phyloP scores from a whole-genome alignment of 495 filamentous ascomycete species.

The Copromyces sp. region DNA sequence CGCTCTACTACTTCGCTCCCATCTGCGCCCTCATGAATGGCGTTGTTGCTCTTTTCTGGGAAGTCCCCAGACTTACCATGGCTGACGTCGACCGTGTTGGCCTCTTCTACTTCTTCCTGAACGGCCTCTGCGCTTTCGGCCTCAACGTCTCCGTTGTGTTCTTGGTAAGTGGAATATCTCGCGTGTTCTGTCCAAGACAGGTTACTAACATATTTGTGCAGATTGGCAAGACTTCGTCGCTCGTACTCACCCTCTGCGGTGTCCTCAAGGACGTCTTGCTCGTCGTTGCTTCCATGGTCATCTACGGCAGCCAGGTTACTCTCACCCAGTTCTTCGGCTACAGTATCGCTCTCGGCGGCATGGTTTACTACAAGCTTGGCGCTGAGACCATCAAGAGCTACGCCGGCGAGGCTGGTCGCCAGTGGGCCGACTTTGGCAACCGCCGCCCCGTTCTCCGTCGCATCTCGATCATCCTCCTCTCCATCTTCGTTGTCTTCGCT shows the following conservation, averaged over 20 bases:
- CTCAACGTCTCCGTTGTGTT: slow-evolving; percentile 93
- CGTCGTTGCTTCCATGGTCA: slow-evolving; percentile 75
- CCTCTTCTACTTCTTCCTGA: slow-evolving; percentile 61
- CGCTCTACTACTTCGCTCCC: slow-evolving; percentile 92
- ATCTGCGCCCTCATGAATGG: slow-evolving; percentile 88
- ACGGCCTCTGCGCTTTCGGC: slow-evolving; percentile 75
- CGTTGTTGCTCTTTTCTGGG: slow-evolving; percentile 65
- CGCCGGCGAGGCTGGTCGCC: slow-evolving; percentile 53
- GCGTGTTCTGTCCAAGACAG: not conserved
- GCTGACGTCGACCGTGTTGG: slow-evolving; percentile 67
- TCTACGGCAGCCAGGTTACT: slow-evolving; percentile 79
- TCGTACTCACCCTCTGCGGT: slow-evolving; percentile 94
- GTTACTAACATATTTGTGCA: slow-evolving; percentile 29
- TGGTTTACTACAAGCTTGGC: slow-evolving; percentile 97
- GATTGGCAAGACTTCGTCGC: slow-evolving; percentile 95
- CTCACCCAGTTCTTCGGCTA: slow-evolving; percentile 89
- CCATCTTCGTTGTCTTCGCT: slow-evolving; percentile 53
- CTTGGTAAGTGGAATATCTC: slow-evolving; percentile 51
- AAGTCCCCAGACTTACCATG: slow-evolving; percentile 61
- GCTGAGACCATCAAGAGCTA: slow-evolving; percentile 74
- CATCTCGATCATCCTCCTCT: slow-evolving; percentile 52
- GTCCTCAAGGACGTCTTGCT: slow-evolving; percentile 98
- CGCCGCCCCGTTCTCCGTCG: slow-evolving; percentile 66
- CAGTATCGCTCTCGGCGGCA: slow-evolving; percentile 76
- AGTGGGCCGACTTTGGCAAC: slow-evolving; percentile 81